Base-by-base conservation (phyloP, 1,139 yeast species). In the Candida sp. region DNA sequence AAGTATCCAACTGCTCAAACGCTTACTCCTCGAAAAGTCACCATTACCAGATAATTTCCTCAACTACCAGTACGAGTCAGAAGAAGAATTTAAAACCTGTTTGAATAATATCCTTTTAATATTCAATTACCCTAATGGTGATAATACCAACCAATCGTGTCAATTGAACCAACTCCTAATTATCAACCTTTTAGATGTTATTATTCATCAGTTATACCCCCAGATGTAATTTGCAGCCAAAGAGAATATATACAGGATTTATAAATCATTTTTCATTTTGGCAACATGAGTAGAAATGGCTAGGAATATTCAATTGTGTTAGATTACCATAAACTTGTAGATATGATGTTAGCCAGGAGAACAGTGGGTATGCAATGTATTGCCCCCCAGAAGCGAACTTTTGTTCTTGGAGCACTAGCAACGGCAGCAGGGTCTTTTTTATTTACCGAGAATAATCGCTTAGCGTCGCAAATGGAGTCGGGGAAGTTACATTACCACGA, bases 391-490 rank as follows among this genome's bases (percentile, higher is more conserved):
- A 49, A 38, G 23, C 45, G 54, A 9, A 40, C 35, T 5, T 45
- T 52, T 39, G 32, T 52, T 5, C 27, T 45, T 22, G 40, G 52
- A 15, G 47, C 58, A 5, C 52, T 55, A 19, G 45, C 56, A 4
- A 38, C 60, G 2, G 36, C 56, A n/a, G 15, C 63, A 15, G 66
- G 66, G 1, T 53, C 67, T 4, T 38, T 65, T n/a, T 49, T 77
- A 5, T 71, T 77, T 55, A 79, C 70, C 39, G 77, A 70, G 43
- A 73, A 74, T 44, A 79, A 81, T 35, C 56, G 68, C 21, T 58
- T 82, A 38, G 89, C 89, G 1, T 70, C 79, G 48, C 61, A 77
- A 49, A 78, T 82, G 81, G 85, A 75, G 45, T 62, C 64, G 9
- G 85, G 84, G 4, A 74, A 77, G 48, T 53, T 76, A 15, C 81